Percentiles rank a stretch among this genome's conserved stretches.
phyloP scores from a whole-genome alignment of 306 rosid genomes.

The Cotoneaster glaucophyllus region DNA sequence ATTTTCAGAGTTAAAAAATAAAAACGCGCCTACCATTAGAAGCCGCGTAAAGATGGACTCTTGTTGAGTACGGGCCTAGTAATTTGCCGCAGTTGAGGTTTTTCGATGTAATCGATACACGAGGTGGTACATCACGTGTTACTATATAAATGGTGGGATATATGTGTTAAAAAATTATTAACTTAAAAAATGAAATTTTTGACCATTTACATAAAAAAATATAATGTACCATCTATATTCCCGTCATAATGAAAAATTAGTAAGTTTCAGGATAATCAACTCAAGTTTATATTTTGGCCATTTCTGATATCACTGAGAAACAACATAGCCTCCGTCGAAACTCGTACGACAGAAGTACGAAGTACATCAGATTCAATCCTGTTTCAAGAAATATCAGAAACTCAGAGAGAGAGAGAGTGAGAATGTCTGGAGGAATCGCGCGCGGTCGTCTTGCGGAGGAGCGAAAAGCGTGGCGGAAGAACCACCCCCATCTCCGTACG shows the following conservation, averaged over 20 bases:
- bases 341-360: no score
- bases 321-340: neutral
- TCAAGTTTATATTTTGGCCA: no score
- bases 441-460: constrained; percentile 91
- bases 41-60: no score
- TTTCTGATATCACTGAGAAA: neutral
- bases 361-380: no score
- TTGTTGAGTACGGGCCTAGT: no score
- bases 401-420: neutral
- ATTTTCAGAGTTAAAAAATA: no score
- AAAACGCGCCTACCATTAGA: neutral
- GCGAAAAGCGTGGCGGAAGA: constrained; percentile 86
- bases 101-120: rapidly evolving
- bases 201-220: no score
- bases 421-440: constrained; percentile 53
- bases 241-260: rapidly evolving
- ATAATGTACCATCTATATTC: rapidly evolving
- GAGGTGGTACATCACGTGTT: rapidly evolving
- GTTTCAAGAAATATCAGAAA: neutral
- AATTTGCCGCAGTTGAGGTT: neutral
- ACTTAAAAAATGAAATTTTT: no score
- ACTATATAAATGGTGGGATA: no score
- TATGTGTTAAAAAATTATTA: no score
- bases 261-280: neutral
- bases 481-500: constrained; percentile 82